These are phyloP conservation scores for Exophiala mesophila DNA, from an alignment of 2,329 filamentous ascomycete genomes.

Conservation along the genomic window DNA sequence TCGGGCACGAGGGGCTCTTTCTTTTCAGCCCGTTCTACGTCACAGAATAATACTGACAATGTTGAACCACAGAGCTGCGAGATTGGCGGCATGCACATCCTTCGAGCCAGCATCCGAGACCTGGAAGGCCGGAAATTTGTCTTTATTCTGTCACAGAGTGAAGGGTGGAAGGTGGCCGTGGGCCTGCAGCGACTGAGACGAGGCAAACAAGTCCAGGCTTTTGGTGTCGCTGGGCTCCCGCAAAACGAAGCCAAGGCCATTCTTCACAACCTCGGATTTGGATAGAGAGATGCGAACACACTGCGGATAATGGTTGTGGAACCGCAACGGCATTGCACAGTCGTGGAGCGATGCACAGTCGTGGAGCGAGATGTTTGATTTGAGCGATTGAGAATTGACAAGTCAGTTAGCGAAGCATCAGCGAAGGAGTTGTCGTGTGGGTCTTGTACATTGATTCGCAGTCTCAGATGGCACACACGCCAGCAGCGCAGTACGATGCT, in stretches of 20 bases:
- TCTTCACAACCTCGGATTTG: slow-evolving; percentile 37
- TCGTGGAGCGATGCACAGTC: slow-evolving; percentile 9
- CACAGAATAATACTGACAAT: slow-evolving; percentile 17
- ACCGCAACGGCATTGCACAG: slow-evolving; percentile 3
- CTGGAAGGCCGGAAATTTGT: slow-evolving; percentile 58
- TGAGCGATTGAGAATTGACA: slow-evolving; percentile 10
- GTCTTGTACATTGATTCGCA: neutral
- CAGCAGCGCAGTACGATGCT: no score
- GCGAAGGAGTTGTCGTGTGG: slow-evolving; percentile 17
- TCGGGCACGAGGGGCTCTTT: slow-evolving; percentile 37
- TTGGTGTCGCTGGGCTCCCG: slow-evolving; percentile 51
- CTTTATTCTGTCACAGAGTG: slow-evolving; percentile 54
- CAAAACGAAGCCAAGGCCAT: slow-evolving; percentile 39
- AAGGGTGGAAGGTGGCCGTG: slow-evolving; percentile 59
- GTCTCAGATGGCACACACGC: neutral
- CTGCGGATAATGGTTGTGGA: slow-evolving; percentile 2
- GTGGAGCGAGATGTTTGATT: slow-evolving; percentile 13
- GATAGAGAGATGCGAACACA: slow-evolving; percentile 2
- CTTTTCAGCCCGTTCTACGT: slow-evolving; percentile 9
- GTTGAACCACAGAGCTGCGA: slow-evolving; percentile 34
- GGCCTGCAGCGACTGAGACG: slow-evolving; percentile 53
- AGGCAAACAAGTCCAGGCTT: slow-evolving; percentile 51
- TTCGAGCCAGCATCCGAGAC: slow-evolving; percentile 56
- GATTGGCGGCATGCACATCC: slow-evolving; percentile 48
- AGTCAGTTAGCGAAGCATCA: slow-evolving; percentile 19